phyloP scores from a whole-genome alignment of 257 asterid genomes.

The Capsicum pubescens region DNA sequence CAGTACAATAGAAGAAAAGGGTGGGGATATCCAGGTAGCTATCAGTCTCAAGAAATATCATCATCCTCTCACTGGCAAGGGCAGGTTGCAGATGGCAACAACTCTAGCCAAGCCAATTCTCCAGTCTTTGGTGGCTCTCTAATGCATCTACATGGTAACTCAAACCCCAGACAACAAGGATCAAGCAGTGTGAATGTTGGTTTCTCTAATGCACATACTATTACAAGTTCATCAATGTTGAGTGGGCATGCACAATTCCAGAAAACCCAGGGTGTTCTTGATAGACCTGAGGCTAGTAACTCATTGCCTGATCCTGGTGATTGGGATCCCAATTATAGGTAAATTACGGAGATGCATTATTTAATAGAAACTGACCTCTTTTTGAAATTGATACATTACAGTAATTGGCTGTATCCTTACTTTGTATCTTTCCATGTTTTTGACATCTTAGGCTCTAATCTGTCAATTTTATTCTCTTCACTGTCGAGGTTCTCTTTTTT shows the following conservation, averaged over 20 bases:
- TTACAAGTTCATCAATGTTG: conserved; percentile 40
- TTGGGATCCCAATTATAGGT: conserved; percentile 99
- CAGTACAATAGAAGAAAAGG: conserved; percentile 80
- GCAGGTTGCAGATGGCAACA: conserved; percentile 53
- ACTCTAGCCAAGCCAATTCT: conserved; percentile 55
- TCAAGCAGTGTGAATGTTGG: conserved; percentile 56
- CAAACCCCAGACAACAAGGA: conserved; percentile 72
- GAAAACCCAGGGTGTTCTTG: conserved; percentile 60
- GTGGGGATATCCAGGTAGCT: conserved; percentile 67
- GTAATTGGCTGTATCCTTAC: conserved; percentile 1
- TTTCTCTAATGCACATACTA: conserved; percentile 55
- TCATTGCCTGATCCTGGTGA: conserved; percentile 97
- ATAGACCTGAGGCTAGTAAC: conserved; percentile 70
- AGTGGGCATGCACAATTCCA: conserved; percentile 41
- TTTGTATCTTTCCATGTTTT: conserved; percentile 1
- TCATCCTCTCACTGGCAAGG: conserved; percentile 71
- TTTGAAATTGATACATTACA: background rate
- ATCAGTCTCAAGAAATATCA: conserved; percentile 66
- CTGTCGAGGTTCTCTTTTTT: background rate
- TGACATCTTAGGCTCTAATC: background rate
- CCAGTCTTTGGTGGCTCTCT: conserved; percentile 58
- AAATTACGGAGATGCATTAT: conserved; percentile 24
- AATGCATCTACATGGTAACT: conserved; percentile 60
- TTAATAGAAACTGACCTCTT: background rate
- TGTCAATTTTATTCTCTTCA: conserved; percentile 8